phyloP scores from a whole-genome alignment of 2,329 filamentous ascomycete genomes.

The Aspergillus caelatus region DNA sequence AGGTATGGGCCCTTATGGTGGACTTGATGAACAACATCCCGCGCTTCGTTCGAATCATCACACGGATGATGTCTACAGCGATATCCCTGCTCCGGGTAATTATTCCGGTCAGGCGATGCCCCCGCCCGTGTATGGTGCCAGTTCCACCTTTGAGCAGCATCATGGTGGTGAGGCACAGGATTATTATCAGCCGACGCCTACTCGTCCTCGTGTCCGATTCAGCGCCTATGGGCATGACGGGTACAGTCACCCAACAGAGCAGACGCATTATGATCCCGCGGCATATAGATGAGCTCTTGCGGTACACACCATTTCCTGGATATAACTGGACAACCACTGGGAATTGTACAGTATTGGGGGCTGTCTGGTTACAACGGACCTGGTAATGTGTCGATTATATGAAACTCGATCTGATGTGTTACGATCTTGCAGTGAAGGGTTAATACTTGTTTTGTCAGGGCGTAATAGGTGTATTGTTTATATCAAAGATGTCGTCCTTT shows the following conservation, averaged over 20 bases:
- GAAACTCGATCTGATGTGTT: conserved; percentile 11
- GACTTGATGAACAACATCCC: conserved; percentile 10
- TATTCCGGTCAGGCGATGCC: conserved; percentile 5
- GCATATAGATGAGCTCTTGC: conserved; percentile 32
- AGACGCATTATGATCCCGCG: conserved; percentile 41
- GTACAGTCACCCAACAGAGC: conserved; percentile 30
- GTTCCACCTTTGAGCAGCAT: conserved; percentile 21
- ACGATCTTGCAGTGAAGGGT: conserved; percentile 14
- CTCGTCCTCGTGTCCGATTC: conserved; percentile 24
- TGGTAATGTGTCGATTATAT: not conserved
- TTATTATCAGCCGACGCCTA: conserved; percentile 32
- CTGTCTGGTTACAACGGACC: not conserved
- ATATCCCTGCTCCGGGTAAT: conserved; percentile 9
- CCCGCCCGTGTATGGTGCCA: conserved; percentile 7
- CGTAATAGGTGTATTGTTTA: conserved; percentile 19
- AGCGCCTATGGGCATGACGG: conserved; percentile 25
- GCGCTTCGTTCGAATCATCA: not conserved
- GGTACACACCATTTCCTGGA: not conserved
- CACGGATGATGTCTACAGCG: conserved; percentile 8
- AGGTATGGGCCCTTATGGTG: conserved; percentile 14
- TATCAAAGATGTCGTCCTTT: not conserved
- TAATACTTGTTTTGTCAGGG: not conserved
- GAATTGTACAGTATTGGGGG: not conserved
- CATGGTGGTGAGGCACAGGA: conserved; percentile 30
- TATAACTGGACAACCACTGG: not conserved